A percentile compares a stretch with the other conserved stretches of the same genome.
Evolutionary conservation across 2,329 filamentous ascomycete species (phyloP).

Genomic region (Ceratocystis harringtonii): DNA sequence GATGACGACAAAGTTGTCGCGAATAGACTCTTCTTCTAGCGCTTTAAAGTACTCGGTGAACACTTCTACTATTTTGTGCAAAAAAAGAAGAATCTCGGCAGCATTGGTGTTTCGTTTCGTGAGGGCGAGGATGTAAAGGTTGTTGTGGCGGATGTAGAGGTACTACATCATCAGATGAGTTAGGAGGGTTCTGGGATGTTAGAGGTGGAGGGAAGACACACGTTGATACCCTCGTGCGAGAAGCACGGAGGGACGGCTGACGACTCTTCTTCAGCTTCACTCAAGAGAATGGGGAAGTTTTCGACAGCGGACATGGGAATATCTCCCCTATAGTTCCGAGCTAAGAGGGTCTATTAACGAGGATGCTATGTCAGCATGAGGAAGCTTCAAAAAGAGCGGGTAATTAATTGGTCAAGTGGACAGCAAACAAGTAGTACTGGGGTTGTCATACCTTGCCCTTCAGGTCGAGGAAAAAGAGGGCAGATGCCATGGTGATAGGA

Average conservation of each 20-base stretch:
- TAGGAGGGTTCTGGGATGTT: constrained; percentile 17
- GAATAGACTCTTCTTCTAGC: constrained; percentile 93
- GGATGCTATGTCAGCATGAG: constrained; percentile 5
- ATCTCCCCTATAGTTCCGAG: constrained; percentile 95
- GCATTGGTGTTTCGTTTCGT: constrained; percentile 99
- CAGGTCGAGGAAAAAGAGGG: constrained; percentile 94
- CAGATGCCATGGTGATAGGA: constrained; percentile 64
- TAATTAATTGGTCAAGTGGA: too few relatives aligned
- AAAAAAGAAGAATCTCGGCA: constrained; percentile 92
- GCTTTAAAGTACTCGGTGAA: constrained; percentile 99
- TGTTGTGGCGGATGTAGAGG: constrained; percentile 98
- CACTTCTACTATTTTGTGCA: constrained; percentile 95
- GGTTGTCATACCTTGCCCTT: constrained; percentile 80
- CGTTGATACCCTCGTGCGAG: constrained; percentile 96
- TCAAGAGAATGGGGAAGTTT: constrained; percentile 89
- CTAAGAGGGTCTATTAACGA: constrained; percentile 69
- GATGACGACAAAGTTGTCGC: constrained; percentile 98
- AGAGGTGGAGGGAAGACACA: constrained; percentile 32
- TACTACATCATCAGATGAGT: constrained; percentile 43
- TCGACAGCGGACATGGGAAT: constrained; percentile 99
- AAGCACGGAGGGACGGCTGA: constrained; percentile 96
- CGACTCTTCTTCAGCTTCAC: constrained; percentile 97
- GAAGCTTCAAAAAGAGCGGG: neutral
- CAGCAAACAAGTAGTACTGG: neutral
- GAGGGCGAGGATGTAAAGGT: constrained; percentile 91